Evolutionary conservation across 208 protist species (phyloP), one percentile per base, ranked within the genome.

Genomic region (Leishmania lainsoni): DNA sequence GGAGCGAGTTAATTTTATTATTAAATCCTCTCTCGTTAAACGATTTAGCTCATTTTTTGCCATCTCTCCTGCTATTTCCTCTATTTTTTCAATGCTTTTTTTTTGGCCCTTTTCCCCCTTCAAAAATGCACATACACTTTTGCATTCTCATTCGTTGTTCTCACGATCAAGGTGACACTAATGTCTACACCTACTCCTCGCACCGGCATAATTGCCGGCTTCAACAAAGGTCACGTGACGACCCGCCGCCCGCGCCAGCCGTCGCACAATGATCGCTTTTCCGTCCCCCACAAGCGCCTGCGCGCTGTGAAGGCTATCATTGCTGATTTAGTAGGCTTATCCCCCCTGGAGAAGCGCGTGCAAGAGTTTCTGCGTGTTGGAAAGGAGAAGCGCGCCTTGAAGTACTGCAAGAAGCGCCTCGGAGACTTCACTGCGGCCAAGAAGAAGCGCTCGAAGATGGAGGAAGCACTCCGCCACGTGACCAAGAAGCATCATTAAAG

Each of bases 351-450:
- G 85, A 94, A 90, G 88, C 96, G 97, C 70, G 92, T 97, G 66
- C 93, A 95, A 89, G 97, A 99, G 93, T 86, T 99, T 79, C 91
- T 99, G 78, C 97, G 96, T 78, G 95, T 99, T 29, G 95, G 96
- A 45, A 97, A 97, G 92, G 97, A 99, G 86, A 99, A 99, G 94
- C 94, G 96, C 80, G 97, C 97, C 65, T 90, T 99, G 54, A 98
- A 98, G 89, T 96, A 96, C 83, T 96, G 93, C 91, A 99, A 99
- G 91, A 97, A 97, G 91, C 93, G 96, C 79, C 92, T 98, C 59
- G 96, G 96, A 51, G 87, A 94, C 89, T 92, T 97, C 84, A 93
- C 81, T 63, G 92, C 91, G 14, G 96, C 94, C 42, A 98, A 98
- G 91, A 98, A 98, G 94, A 95, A 97, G 87, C 93, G 96, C 75